Conservation (phyloP, 257 asterid species). For the Thymus mandschuricus region DNA sequence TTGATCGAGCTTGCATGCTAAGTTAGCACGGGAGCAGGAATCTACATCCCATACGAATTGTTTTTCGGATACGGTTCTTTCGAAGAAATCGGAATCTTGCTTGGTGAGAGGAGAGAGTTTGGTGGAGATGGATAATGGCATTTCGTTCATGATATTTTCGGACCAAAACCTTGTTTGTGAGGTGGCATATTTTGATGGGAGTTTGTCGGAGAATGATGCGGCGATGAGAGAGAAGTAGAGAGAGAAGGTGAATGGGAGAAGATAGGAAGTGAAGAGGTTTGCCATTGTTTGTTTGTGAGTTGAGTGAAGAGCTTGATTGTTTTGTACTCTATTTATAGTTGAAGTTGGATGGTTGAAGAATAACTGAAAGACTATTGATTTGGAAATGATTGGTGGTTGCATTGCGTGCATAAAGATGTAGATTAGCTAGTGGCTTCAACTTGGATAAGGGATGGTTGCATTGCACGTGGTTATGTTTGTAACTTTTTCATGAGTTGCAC, state of each 20-base stretch:
- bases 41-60: conserved; percentile 23
- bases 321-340: not conserved
- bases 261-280: not conserved
- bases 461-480: too few species aligned
- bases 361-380: too few species aligned
- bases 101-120: conserved; percentile 44
- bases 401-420: too few species aligned
- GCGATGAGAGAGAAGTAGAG: not conserved
- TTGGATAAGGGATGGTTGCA: too few species aligned
- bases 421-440: too few species aligned
- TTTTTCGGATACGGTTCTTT: not conserved
- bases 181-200: not conserved
- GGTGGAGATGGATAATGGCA: conserved; percentile 36
- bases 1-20: conserved; percentile 2
- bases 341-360: not conserved
- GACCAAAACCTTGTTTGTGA: conserved; percentile 46
- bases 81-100: conserved; percentile 18
- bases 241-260: not conserved
- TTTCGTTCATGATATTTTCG: conserved; percentile 33
- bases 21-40: conserved; percentile 41
- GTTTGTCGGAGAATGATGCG: not conserved
- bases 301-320: too few species aligned
- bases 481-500: too few species aligned
- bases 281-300: not conserved
- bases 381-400: too few species aligned